A percentile compares a stretch with the other conserved stretches of the same genome.
phyloP scores from a whole-genome alignment of 2,329 filamentous ascomycete species.

The Aspergillus sp. region DNA sequence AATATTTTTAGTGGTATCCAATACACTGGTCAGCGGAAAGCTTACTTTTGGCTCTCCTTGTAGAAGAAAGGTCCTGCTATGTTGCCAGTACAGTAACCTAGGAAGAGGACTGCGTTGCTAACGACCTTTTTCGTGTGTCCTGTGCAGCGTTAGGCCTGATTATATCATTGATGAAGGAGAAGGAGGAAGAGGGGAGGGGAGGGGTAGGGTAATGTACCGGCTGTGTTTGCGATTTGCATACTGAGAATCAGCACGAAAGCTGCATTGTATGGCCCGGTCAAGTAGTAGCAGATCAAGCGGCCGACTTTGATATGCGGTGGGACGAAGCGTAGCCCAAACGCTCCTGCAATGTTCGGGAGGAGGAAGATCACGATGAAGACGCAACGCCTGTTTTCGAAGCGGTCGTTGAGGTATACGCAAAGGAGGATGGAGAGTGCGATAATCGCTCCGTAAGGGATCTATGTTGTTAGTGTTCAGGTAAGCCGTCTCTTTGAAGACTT shows the following conservation, averaged over 20 bases:
- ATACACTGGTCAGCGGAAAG: not conserved
- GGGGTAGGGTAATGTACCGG: constrained; percentile 28
- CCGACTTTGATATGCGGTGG: constrained; percentile 53
- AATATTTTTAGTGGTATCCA: not conserved
- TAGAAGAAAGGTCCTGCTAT: constrained; percentile 66
- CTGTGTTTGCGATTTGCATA: constrained; percentile 50
- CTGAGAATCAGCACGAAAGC: constrained; percentile 54
- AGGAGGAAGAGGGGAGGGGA: not conserved
- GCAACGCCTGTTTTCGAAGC: constrained; percentile 52
- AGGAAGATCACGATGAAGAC: constrained; percentile 59
- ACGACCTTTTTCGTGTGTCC: constrained; percentile 66
- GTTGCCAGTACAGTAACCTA: constrained; percentile 63
- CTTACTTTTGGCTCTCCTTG: constrained; percentile 51
- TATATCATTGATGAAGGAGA: not conserved
- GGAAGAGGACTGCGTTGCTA: constrained; percentile 62
- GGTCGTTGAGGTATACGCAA: constrained; percentile 53
- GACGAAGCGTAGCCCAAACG: constrained; percentile 60
- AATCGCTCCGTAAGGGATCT: constrained; percentile 53
- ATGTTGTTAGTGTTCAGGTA: not conserved
- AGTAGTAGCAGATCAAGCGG: constrained; percentile 60
- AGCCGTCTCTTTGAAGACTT: not conserved
- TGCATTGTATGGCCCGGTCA: constrained; percentile 58
- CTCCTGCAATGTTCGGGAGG: constrained; percentile 60
- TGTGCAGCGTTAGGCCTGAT: constrained; percentile 26
- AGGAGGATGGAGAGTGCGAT: constrained; percentile 54